These are phyloP conservation scores for Pythium rishiriense DNA, from an alignment of 352 stramenopile genomes.

Conservation along the genomic window DNA sequence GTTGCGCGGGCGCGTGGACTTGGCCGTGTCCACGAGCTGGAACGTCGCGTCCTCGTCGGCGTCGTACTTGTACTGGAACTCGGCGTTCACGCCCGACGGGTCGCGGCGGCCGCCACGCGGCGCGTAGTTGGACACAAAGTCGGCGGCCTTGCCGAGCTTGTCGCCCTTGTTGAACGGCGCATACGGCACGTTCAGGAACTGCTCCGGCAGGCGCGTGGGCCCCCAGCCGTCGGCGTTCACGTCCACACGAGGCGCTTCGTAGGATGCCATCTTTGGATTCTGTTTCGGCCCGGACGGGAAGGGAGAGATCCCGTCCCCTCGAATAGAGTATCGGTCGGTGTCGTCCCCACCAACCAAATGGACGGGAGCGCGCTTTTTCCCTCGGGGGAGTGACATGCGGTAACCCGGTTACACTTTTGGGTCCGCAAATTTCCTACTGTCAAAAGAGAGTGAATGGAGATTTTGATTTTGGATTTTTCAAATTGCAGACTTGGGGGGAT, in stretches of 20 bases:
- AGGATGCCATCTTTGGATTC: conserved; percentile 56
- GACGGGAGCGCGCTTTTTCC: no score
- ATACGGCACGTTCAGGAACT: conserved; percentile 94
- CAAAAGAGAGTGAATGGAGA: no score
- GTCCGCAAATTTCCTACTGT: no score
- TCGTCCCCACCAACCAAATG: no score
- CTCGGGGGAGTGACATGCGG: no score
- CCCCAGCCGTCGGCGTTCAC: conserved; percentile 86
- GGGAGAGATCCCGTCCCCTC: neutral
- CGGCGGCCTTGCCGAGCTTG: conserved; percentile 92
- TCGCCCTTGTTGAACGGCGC: conserved; percentile 95
- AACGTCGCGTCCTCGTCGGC: conserved; percentile 91
- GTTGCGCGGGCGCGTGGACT: conserved; percentile 75
- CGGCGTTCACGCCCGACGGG: conserved; percentile 85
- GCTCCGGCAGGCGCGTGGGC: conserved; percentile 80
- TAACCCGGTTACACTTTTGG: no score
- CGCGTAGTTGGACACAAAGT: conserved; percentile 90
- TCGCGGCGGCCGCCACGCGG: conserved; percentile 55
- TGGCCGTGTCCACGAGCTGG: conserved; percentile 94
- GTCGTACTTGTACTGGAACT: conserved; percentile 95
- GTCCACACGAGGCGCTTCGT: conserved; percentile 75
- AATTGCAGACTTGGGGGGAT: no score
- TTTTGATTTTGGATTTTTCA: no score
- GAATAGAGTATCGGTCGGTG: no score
- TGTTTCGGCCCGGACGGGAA: no score